Evolutionary conservation across 176 grass and related monocot genomes (phyloP), one percentile per base, ranked within the genome.

Genomic region (Leersia perrieri): DNA sequence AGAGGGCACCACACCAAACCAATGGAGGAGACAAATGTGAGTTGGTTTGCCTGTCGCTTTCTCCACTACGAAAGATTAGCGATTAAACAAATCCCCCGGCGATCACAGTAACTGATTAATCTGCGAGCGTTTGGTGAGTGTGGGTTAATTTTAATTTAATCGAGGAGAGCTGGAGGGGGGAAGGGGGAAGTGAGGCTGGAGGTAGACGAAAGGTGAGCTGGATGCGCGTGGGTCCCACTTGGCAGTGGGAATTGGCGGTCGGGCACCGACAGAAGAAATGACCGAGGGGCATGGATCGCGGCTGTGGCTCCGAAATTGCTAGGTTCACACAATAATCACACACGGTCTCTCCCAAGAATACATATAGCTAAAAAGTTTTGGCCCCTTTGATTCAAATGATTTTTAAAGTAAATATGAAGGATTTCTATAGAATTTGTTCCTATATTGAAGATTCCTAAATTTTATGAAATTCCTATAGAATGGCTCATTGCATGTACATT

Each of bases 131-230:
- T 53, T 14, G 84, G 32, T 70, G 40, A 13, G 11, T 3, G 15
- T 11, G 63, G 44, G 3, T 23, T 16, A 16, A 38, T 10, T 47
- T 80, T 78, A 30, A 66, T 60, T 69, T 80, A 69, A 29, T 68
- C 65, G 42, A 33, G 47, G 36, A 29, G 58, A 53, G 31, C 2
- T 4, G 34, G 12, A 3, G 1, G 11, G 29, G 3, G 22, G 25
- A 26, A 3, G 11, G 22, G 39, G 36, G n/a, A n/a, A 30, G 58
- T 65, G 75, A 40, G 69, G 84, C 83, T 31, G 40, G 76, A 86
- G 83, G 83, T 72, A 45, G 83, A 79, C 72, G 76, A 86, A 73
- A 35, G 76, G 83, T 73, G 58, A 79, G 83, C 83, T 79, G 83
- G 55, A 44, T 20, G 0, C 0, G 0, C 11, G 23, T 3, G 68